phyloP scores from a whole-genome alignment of 2,329 filamentous ascomycete genomes.

The Aspergillus alliaceus region DNA sequence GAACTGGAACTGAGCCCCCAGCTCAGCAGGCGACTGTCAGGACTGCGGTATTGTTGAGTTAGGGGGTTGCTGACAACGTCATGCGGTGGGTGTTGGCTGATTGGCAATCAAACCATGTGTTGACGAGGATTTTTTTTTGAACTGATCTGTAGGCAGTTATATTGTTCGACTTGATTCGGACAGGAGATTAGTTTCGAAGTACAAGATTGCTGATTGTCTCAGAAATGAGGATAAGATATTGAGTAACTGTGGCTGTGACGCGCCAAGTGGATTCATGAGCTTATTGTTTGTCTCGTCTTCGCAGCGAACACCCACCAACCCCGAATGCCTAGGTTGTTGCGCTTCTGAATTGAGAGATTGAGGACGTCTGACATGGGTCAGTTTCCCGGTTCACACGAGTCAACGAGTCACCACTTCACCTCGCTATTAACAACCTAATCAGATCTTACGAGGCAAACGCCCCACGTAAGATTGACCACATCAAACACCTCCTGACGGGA shows the following conservation, averaged over 20 bases:
- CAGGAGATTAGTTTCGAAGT: background rate
- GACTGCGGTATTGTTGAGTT: background rate
- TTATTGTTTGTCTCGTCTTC: background rate
- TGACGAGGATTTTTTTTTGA: background rate
- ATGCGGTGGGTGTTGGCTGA: background rate
- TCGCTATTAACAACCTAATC: background rate
- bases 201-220: background rate
- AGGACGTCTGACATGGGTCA: background rate
- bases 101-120: too few relatives aligned
- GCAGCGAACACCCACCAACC: background rate
- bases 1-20: background rate
- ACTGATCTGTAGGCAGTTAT: background rate
- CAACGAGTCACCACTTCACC: background rate
- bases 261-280: background rate
- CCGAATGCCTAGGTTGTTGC: background rate
- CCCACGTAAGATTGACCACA: background rate
- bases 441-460: background rate
- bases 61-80: background rate
- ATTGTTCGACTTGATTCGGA: background rate
- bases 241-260: background rate
- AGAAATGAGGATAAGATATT: background rate
- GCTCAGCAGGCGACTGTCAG: background rate
- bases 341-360: background rate
- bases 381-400: background rate
- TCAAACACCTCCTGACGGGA: constrained; percentile 62